Evolutionary conservation across 148 eudicot genomes (phyloP).

Genomic region (Rhododendron vialii): DNA sequence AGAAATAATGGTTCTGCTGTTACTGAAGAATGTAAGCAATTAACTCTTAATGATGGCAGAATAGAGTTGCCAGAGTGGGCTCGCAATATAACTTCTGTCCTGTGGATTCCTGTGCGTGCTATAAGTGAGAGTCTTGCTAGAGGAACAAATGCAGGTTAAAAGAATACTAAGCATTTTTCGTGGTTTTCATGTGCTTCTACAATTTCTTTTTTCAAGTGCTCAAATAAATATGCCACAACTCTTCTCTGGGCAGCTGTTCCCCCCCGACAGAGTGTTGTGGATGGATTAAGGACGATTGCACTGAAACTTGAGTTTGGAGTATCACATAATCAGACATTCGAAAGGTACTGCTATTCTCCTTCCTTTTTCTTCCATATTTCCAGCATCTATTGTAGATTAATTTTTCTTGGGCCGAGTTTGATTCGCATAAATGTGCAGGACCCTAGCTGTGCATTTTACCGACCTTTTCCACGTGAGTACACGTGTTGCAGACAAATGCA

Average conservation of each 20-base stretch:
- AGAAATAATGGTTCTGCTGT: conserved; percentile 21
- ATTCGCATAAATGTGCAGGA: conserved; percentile 43
- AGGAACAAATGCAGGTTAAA: conserved; percentile 57
- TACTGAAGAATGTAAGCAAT: conserved; percentile 37
- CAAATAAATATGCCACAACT: conserved; percentile 3
- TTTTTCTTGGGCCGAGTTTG: neutral
- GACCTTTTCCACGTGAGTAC: conserved; percentile 84
- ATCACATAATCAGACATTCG: conserved; percentile 87
- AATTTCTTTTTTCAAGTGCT: conserved; percentile 3
- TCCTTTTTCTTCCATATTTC: conserved; percentile 4
- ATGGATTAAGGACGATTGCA: conserved; percentile 93
- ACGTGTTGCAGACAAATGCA: conserved; percentile 84
- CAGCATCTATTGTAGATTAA: conserved; percentile 5
- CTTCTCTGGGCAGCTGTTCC: conserved; percentile 46
- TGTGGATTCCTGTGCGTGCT: conserved; percentile 91
- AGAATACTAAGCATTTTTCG: neutral
- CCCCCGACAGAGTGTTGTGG: conserved; percentile 69
- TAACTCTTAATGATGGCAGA: conserved; percentile 58
- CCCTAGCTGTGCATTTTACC: conserved; percentile 92
- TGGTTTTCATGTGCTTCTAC: neutral
- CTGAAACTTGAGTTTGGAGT: conserved; percentile 93
- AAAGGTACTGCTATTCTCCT: conserved; percentile 44
- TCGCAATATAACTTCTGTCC: conserved; percentile 66
- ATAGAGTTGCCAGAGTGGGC: conserved; percentile 89
- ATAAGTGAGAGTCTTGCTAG: conserved; percentile 65